These are phyloP conservation scores for Teratosphaeria destructans DNA, from an alignment of 2,329 filamentous ascomycete genomes.

Conservation along the genomic window DNA sequence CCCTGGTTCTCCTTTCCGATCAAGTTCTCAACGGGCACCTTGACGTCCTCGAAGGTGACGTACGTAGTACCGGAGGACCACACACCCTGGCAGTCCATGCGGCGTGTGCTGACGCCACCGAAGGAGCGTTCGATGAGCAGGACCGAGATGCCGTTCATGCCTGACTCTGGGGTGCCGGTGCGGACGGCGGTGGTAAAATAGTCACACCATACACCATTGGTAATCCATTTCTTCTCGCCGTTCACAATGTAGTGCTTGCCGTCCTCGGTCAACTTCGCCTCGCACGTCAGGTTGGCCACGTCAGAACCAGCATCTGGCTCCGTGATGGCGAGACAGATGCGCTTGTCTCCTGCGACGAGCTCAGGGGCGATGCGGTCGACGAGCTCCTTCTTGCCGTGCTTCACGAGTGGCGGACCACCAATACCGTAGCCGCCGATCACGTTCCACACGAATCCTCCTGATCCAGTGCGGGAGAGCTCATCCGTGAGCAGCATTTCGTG, in stretches of 20 bases:
- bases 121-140: constrained; percentile 80
- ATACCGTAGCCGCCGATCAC: constrained; percentile 95
- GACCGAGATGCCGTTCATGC: constrained; percentile 87
- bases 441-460: constrained; percentile 94
- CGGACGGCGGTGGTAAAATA: constrained; percentile 97
- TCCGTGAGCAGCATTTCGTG: constrained; percentile 95
- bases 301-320: constrained; percentile 90
- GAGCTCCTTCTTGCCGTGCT: constrained; percentile 78
- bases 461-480: constrained; percentile 79
- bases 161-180: constrained; percentile 51
- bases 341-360: constrained; percentile 85
- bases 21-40: constrained; percentile 97
- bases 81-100: constrained; percentile 98
- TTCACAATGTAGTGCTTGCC: constrained; percentile 99
- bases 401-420: constrained; percentile 80
- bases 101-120: constrained; percentile 80
- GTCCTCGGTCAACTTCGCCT: constrained; percentile 88
- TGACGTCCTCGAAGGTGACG: constrained; percentile 97
- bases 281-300: constrained; percentile 88
- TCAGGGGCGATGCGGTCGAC: constrained; percentile 81
- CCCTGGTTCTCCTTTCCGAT: constrained; percentile 97
- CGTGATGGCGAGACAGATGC: constrained; percentile 94
- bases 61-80: constrained; percentile 94
- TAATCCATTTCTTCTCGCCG: constrained; percentile 99
- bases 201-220: constrained; percentile 72